Conservation (phyloP, 2,329 filamentous ascomycete genomes). For the Aspergillus pseudoterreus region DNA sequence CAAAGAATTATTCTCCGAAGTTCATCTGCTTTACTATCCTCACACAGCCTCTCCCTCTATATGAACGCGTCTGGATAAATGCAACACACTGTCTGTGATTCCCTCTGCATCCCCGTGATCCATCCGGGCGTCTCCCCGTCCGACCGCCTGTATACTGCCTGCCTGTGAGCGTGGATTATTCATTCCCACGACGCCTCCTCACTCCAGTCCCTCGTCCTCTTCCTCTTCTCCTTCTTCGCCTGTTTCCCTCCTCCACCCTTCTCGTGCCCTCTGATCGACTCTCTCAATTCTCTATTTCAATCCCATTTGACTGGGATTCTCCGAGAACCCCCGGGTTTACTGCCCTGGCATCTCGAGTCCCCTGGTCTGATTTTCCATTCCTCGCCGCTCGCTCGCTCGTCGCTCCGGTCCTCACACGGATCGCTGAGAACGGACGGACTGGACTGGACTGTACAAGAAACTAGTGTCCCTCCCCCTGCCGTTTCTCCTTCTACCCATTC, state of each 20-base stretch:
- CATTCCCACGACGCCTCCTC: constrained; percentile 5
- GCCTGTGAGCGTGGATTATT: constrained; percentile 8
- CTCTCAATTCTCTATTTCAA: not conserved
- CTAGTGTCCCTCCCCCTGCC: not conserved
- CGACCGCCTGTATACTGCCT: not conserved
- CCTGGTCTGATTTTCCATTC: not conserved
- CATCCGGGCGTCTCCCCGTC: not conserved
- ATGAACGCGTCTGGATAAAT: not conserved
- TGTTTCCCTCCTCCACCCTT: not conserved
- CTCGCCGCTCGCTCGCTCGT: not conserved
- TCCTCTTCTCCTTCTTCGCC: not conserved
- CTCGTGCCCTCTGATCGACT: not conserved
- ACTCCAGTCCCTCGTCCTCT: constrained; percentile 1
- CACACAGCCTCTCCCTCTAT: not conserved
- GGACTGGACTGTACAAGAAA: no score
- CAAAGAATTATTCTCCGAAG: no score
- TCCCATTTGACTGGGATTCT: not conserved
- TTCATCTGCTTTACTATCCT: not conserved
- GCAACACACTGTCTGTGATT: not conserved
- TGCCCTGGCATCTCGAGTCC: constrained; percentile 1
- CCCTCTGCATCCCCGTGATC: constrained; percentile 8
- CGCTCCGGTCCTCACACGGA: not conserved
- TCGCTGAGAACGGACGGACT: not conserved
- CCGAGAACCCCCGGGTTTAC: not conserved
- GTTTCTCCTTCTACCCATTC: not conserved